Evolutionary conservation across 169 alveolate genomes (phyloP), one percentile per base, ranked within the genome.

Genomic region (Cryptosporidium felis): DNA sequence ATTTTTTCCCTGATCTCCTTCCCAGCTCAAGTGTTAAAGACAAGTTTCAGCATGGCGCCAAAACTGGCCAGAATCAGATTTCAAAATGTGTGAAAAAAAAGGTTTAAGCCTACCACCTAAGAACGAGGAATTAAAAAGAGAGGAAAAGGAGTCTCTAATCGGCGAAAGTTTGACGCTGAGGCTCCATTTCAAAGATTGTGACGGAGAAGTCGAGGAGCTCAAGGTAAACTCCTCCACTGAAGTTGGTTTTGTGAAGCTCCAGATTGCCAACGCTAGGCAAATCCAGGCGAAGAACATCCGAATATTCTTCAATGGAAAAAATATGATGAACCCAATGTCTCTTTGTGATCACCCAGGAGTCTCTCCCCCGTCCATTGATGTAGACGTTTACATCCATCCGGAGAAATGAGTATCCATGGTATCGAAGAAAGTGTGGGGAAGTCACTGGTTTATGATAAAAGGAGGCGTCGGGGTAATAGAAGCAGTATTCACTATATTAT

Each of bases 171-270:
- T 74, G 34, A 74, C 85, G 36, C 85, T 74, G 16, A 74, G 67
- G 32, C 67, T 74, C 46, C 28, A 74, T 28, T 74, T 32, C 74
- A 49, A 40, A 36, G 74, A 74, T 28, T 26, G 21, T 26, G 60
- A 53, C 6, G 67, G 58, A 21, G 51, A 6, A 2, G 21, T 74
- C 38, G 85, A 74, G 26, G 85, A 74, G 23, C 26, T 62, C 21
- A 59, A 81, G 66, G 90, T 89, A 18, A 89, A 82, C 49, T 60
- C 90, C 51, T 80, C 90, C 36, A 82, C 91, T 45, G 92, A 89
- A 49, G 92, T 89, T 9, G 92, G 92, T 5, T 89, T 62, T 66
- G 92, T 89, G 18, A 89, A 89, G 80, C 60, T 89, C 36, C 80
- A 60, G 44, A 61, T 89, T 9, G 92, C 91, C n/a, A 67, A 82